A percentile compares a stretch with the other conserved stretches of the same genome.
Conservation (phyloP, 2,329 filamentous ascomycete genomes). For the Podosphaera xanthii region DNA sequence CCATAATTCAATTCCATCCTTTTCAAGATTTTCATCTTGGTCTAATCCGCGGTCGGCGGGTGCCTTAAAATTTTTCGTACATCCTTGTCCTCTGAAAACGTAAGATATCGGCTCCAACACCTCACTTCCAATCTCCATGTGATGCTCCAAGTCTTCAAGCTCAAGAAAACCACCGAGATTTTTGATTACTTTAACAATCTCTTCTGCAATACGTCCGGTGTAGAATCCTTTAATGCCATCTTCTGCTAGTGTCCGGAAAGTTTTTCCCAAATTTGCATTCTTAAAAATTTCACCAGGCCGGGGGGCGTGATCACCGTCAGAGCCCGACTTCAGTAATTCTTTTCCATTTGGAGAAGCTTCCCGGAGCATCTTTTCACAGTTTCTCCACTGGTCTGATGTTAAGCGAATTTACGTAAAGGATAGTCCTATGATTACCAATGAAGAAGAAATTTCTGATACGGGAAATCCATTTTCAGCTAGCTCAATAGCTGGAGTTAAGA, state of each 20-base stretch:
- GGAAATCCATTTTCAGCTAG: conserved; percentile 77
- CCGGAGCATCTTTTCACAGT: conserved; percentile 38
- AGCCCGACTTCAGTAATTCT: conserved; percentile 70
- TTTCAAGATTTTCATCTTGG: conserved; percentile 18
- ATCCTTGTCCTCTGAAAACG: conserved; percentile 45
- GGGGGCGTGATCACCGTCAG: conserved; percentile 44
- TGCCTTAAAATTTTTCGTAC: conserved; percentile 23
- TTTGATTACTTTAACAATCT: conserved; percentile 54
- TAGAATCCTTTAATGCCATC: conserved; percentile 87
- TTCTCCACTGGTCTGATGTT: conserved; percentile 38
- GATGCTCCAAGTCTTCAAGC: conserved; percentile 58
- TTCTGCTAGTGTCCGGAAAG: conserved; percentile 55
- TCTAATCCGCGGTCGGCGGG: conserved; percentile 21
- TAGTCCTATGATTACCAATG: conserved; percentile 8
- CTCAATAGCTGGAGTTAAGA: conserved; percentile 63
- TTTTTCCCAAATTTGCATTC: conserved; percentile 59
- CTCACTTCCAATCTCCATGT: conserved; percentile 51
- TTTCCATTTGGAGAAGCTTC: conserved; percentile 61
- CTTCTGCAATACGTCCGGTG: conserved; percentile 57
- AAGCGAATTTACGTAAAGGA: background rate
- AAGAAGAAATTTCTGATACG: conserved; percentile 45
- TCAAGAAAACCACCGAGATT: conserved; percentile 58
- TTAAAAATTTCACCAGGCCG: conserved; percentile 68
- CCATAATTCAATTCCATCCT: conserved; percentile 56
- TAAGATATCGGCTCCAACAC: conserved; percentile 69